Percentiles rank a stretch among this genome's conserved stretches.
phyloP scores from a whole-genome alignment of 1,284 basidiomycete genomes.

The Cystobasidium sp. region DNA sequence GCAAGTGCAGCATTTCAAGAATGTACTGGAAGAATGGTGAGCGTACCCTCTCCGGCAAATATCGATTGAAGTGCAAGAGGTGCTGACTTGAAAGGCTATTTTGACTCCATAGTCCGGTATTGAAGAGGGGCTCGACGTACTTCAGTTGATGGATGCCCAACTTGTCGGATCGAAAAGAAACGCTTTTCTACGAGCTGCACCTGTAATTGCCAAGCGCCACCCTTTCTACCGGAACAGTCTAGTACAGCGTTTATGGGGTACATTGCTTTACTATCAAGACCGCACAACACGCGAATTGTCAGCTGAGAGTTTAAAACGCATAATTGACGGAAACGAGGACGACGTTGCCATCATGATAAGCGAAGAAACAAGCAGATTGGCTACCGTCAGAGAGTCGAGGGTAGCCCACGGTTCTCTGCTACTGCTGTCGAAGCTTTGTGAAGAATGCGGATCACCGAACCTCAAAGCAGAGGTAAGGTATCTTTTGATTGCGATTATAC shows the following conservation, averaged over 20 bases:
- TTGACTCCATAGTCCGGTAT: constrained; percentile 70
- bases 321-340: neutral
- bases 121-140: constrained; percentile 89
- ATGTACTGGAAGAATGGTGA: constrained; percentile 87
- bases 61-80: neutral
- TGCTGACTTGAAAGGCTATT: constrained; percentile 54
- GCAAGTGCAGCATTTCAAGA: constrained; percentile 98
- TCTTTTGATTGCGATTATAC: neutral
- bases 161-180: constrained; percentile 83
- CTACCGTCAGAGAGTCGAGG: neutral
- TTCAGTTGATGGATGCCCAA: constrained; percentile 92
- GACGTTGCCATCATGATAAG: neutral
- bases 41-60: constrained; percentile 51
- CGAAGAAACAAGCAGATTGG: neutral
- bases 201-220: constrained; percentile 73
- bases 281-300: neutral
- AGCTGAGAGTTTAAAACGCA: constrained; percentile 13
- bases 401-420: constrained; percentile 21
- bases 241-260: neutral
- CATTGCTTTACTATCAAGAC: constrained; percentile 7
- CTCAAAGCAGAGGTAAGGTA: constrained; percentile 6
- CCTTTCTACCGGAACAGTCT: constrained; percentile 15
- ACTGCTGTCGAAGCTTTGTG: constrained; percentile 1
- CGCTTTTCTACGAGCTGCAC: constrained; percentile 80
- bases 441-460: neutral